These are phyloP conservation scores for Trichoderma koningiopsis DNA, from an alignment of 2,329 filamentous ascomycete genomes.

Conservation along the genomic window DNA sequence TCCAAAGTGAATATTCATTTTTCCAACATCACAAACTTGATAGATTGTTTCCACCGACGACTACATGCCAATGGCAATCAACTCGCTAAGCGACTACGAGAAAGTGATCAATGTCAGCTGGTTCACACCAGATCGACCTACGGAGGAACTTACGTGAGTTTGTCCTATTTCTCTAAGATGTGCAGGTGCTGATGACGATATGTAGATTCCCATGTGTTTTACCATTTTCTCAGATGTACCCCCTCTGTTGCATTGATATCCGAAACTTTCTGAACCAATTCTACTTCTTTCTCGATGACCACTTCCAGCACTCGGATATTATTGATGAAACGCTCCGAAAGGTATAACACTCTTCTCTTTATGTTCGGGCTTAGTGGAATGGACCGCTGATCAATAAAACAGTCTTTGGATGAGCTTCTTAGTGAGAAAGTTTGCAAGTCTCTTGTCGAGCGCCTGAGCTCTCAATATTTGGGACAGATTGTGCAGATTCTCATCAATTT, in stretches of 20 bases:
- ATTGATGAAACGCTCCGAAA: slow-evolving; percentile 90
- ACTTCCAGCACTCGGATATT: slow-evolving; percentile 85
- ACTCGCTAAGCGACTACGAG: slow-evolving; percentile 85
- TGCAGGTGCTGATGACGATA: slow-evolving; percentile 18
- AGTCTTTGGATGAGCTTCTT: slow-evolving; percentile 93
- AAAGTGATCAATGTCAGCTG: slow-evolving; percentile 96
- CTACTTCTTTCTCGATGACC: slow-evolving; percentile 95
- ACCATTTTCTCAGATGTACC: slow-evolving; percentile 99
- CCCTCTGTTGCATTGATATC: slow-evolving; percentile 96
- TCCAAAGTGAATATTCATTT: neutral
- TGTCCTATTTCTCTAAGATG: neutral
- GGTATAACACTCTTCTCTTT: slow-evolving; percentile 44
- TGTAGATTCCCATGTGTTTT: slow-evolving; percentile 87
- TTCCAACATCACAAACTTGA: neutral
- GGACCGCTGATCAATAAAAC: neutral
- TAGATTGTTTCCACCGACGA: slow-evolving; percentile 86
- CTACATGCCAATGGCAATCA: slow-evolving; percentile 99
- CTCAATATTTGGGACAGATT: slow-evolving; percentile 95
- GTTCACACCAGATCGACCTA: slow-evolving; percentile 82
- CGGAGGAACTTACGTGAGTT: slow-evolving; percentile 72
- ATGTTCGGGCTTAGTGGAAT: neutral
- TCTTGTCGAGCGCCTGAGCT: slow-evolving; percentile 82
- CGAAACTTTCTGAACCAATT: slow-evolving; percentile 97
- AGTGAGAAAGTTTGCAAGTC: slow-evolving; percentile 89
- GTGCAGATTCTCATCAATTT: slow-evolving; percentile 98